Base-by-base conservation (phyloP, 139 green algal species). In the Tetradesmus obliquus region DNA sequence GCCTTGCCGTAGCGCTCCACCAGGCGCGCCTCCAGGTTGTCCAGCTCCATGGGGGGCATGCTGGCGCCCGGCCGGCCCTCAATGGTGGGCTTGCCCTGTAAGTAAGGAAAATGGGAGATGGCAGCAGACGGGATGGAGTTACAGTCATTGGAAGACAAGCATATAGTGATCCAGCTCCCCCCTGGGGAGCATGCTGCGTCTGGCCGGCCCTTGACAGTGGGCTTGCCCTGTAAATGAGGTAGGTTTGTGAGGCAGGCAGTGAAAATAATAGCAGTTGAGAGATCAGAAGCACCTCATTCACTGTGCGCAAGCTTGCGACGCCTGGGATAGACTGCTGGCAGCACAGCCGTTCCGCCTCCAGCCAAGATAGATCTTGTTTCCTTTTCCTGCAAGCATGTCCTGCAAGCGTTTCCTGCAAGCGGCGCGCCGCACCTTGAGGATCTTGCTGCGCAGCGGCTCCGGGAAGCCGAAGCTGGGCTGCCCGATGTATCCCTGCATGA, bases 381-480 rank as follows among this genome's bases (percentile, higher is more conserved):
- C 19, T 3, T 4, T 71, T 71, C 10, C 60, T 71, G 60, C 8
- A 15, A 71, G 60, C 60, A 19, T 10, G 15, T 13, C 22, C 22
- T 8, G 22, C 83, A 79, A 10, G 1, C 2, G 60, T 71, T 13
- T 71, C 60, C 60, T 71, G 22, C 72, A 57, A 19, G 32, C 45
- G 32, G 22, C 81, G 9, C 51, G 3, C 13, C 88, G 9, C 80
- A 91, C 91, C 83, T 91, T 93, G 55, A 94, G 93, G 15, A 97
- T 95, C 45, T 94, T 89, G 12, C 90, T 93, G 76, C 96, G 94
- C 79, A 99, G 93, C 3, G 97, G 97, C 94, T 99, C 97, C 9
- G 98, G 98, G 95, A 98, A 99, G 32, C 97, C 97, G 60, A 94
- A 92, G 10, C 94, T 89, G 4, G 96, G 96, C 79, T 97, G 95